Evolutionary conservation across 495 filamentous ascomycete species (phyloP).

Genomic region (Terfezia boudieri): DNA sequence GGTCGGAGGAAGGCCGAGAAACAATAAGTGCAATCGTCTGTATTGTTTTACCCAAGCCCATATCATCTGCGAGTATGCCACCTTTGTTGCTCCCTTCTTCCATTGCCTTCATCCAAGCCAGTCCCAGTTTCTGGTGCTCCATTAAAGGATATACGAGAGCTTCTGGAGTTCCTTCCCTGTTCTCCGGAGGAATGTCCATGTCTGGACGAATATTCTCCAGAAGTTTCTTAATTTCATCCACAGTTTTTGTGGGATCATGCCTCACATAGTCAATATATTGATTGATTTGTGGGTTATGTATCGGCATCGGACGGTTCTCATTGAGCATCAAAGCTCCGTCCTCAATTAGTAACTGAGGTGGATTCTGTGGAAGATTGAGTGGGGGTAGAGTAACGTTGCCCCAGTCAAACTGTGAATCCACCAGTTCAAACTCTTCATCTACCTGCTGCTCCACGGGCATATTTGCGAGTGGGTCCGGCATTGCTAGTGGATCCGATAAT

Average conservation of each 20-base stretch:
- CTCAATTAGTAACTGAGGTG: too few relatives aligned
- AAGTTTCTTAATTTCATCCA: constrained; percentile 42
- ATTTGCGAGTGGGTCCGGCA: too few relatives aligned
- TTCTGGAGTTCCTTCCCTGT: constrained; percentile 50
- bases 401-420: too few relatives aligned
- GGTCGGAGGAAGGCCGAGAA: constrained; percentile 39
- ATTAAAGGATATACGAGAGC: constrained; percentile 48
- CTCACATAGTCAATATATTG: constrained; percentile 23
- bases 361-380: too few relatives aligned
- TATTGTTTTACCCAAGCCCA: constrained; percentile 94
- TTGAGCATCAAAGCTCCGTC: too few relatives aligned
- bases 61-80: constrained; percentile 50
- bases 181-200: constrained; percentile 38
- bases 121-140: constrained; percentile 63
- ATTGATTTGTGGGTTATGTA: constrained; percentile 12
- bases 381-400: too few relatives aligned
- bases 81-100: constrained; percentile 59
- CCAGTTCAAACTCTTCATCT: too few relatives aligned
- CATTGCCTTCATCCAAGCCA: constrained; percentile 65
- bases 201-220: constrained; percentile 56
- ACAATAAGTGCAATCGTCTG: constrained; percentile 69
- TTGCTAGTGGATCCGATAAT: too few relatives aligned
- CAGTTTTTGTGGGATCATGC: constrained; percentile 34
- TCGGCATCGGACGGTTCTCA: background rate
- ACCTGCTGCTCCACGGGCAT: too few relatives aligned